A percentile compares a stretch with the other conserved stretches of the same genome.
Conservation (phyloP, 495 filamentous ascomycete genomes). For the Penicillium diatomitis region DNA sequence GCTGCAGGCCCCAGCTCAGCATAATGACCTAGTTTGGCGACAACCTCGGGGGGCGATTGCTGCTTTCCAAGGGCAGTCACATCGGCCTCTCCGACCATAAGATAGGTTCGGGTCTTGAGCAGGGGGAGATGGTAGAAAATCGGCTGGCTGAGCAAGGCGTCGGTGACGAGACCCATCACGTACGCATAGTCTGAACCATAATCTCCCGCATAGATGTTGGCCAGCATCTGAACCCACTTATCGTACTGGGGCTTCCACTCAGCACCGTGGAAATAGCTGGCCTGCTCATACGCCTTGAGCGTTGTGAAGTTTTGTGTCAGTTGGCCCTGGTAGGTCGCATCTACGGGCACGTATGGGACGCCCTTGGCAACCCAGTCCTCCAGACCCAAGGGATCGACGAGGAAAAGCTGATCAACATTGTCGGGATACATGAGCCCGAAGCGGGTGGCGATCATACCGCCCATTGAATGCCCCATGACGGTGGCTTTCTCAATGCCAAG, state of each 20-base stretch:
- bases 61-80: not conserved
- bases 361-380: slow-evolving; percentile 11
- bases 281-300: slow-evolving; percentile 4
- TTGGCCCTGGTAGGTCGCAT: slow-evolving; percentile 3
- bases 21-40: slow-evolving; percentile 5
- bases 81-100: not conserved
- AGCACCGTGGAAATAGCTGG: slow-evolving; percentile 7
- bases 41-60: slow-evolving; percentile 4
- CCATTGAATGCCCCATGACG: slow-evolving; percentile 12
- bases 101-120: not conserved
- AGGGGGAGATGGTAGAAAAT: not conserved
- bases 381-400: slow-evolving; percentile 9
- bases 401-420: slow-evolving; percentile 7
- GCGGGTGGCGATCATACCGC: slow-evolving; percentile 11
- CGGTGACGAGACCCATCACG: slow-evolving; percentile 10
- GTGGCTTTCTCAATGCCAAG: slow-evolving; percentile 7
- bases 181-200: slow-evolving; percentile 8
- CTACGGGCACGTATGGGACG: slow-evolving; percentile 4
- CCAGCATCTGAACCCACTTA: slow-evolving; percentile 9
- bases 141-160: slow-evolving; percentile 1
- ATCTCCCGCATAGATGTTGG: slow-evolving; percentile 7
- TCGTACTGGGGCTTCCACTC: slow-evolving; percentile 9
- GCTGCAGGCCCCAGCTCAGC: slow-evolving; percentile 7
- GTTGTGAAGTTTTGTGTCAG: slow-evolving; percentile 5
- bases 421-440: slow-evolving; percentile 11